Conservation (phyloP, 1,139 yeast species). For the Sugiyamaella castrensis region DNA sequence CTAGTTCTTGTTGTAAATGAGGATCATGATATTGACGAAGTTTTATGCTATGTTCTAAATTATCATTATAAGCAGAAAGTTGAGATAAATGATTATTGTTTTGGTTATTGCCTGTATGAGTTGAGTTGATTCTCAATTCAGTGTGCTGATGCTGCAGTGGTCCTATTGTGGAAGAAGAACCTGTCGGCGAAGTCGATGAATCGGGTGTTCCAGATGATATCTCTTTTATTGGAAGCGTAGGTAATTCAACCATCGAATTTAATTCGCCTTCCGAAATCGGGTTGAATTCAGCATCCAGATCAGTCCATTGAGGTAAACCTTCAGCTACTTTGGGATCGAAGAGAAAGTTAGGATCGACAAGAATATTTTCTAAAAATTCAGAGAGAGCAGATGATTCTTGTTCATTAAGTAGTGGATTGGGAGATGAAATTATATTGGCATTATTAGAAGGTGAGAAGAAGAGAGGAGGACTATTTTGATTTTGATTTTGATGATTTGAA, state of each 20-base stretch:
- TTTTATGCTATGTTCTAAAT: too few species aligned
- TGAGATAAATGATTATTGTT: too few species aligned
- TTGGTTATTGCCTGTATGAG: too few species aligned
- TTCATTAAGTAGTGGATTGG: conserved; percentile 34
- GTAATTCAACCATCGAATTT: too few species aligned
- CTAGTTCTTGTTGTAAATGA: conserved; percentile 7
- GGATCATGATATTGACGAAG: conserved; percentile 2
- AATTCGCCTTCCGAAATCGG: too few species aligned
- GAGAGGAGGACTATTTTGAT: neutral
- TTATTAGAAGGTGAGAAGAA: neutral
- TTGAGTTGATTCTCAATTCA: too few species aligned
- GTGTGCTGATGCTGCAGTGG: too few species aligned
- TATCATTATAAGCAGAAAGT: too few species aligned
- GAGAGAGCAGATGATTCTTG: conserved; percentile 39
- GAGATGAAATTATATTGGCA: neutral
- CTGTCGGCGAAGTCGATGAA: too few species aligned
- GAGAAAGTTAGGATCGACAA: conserved; percentile 38
- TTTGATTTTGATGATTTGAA: neutral
- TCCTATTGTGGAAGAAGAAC: too few species aligned
- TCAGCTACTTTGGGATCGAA: conserved; percentile 36
- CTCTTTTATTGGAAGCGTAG: too few species aligned
- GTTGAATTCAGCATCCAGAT: neutral
- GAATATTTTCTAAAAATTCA: conserved; percentile 39
- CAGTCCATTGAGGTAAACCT: conserved; percentile 20
- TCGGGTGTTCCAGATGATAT: too few species aligned